Conservation (phyloP, 140 eudicot genomes). For the Anethum foeniculum region DNA sequence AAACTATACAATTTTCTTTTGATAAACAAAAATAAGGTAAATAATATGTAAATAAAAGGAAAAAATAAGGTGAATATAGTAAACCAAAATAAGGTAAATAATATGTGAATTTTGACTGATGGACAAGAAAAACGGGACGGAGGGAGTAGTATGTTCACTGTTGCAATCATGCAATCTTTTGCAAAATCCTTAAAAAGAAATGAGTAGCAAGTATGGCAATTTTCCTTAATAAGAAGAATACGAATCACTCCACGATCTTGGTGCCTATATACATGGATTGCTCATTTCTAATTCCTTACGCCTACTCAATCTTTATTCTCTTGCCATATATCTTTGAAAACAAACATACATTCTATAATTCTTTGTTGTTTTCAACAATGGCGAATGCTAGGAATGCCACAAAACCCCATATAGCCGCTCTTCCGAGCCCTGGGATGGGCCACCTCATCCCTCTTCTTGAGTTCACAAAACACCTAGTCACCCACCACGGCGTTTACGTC, state of each 20-base stretch:
- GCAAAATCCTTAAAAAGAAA: background rate
- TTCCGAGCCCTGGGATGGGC: background rate
- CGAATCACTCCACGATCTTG: background rate
- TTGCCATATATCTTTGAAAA: background rate
- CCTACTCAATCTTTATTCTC: background rate
- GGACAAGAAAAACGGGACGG: too few species aligned
- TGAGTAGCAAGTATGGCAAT: background rate
- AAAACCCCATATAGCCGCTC: background rate
- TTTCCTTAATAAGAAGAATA: background rate
- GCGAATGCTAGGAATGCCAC: background rate
- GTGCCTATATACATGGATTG: background rate
- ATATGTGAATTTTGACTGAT: too few species aligned
- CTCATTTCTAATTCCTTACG: background rate
- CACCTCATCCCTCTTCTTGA: background rate
- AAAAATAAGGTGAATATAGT: too few species aligned
- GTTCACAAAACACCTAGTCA: background rate
- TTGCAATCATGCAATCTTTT: too few species aligned
- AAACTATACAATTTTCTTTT: too few species aligned
- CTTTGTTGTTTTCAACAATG: background rate
- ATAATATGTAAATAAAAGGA: too few species aligned
- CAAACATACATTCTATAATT: background rate
- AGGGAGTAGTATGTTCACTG: too few species aligned
- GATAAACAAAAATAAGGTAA: too few species aligned
- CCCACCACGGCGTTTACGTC: background rate
- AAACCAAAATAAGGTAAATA: too few species aligned